Evolutionary conservation across 2,329 filamentous ascomycete genomes (phyloP), one percentile per base, ranked within the genome.

Genomic region (Fusarium circinatum): DNA sequence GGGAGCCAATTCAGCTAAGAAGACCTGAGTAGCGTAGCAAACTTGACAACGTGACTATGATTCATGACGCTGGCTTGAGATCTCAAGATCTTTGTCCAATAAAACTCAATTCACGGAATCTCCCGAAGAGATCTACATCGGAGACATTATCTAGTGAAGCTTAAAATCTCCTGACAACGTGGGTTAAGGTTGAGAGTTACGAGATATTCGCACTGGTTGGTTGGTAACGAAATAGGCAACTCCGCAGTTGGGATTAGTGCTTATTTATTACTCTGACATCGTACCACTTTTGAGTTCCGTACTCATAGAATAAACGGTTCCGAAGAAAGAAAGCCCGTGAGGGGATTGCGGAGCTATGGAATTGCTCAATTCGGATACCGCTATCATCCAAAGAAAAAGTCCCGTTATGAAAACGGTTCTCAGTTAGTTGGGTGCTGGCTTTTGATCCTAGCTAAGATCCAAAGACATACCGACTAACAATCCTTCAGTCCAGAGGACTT

Each of bases 71-170:
- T 38, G 14, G 20, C 30, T 36, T 28, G 6, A 22, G 41, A 65
- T 65, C 45, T 54, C 36, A 15, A 42, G 58, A 38, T 17, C 12
- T 18, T 18, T 22, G n/a, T 44, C 38, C 38, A 42, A n/a, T 44
- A 1, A 52, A 44, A 52, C 20, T 54, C 22, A 64, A 20, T 44
- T n/a, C 18, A 30, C 18, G 30, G 45, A 22, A 22, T 6, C 26
- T 15, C 38, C 62, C 44, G 62, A 34, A 32, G n/a, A 12, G 62
- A 64, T 65, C 62, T 26, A 38, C 62, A n/a, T 32, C 36, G 51
- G 51, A n/a, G 12, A 41, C 36, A 55, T 55, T 14, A 18, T 55
- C 20, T n/a, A 55, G 20, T 42, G 20, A 42, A 42, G 26, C 20
- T 55, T 42, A 55, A 55, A 55, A 55, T 30, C 14, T 30, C 26